Percentiles rank a stretch among this genome's conserved stretches.
These are phyloP conservation scores for Trichoderma parareesei DNA, from an alignment of 495 filamentous ascomycete species.

Conservation along the genomic window DNA sequence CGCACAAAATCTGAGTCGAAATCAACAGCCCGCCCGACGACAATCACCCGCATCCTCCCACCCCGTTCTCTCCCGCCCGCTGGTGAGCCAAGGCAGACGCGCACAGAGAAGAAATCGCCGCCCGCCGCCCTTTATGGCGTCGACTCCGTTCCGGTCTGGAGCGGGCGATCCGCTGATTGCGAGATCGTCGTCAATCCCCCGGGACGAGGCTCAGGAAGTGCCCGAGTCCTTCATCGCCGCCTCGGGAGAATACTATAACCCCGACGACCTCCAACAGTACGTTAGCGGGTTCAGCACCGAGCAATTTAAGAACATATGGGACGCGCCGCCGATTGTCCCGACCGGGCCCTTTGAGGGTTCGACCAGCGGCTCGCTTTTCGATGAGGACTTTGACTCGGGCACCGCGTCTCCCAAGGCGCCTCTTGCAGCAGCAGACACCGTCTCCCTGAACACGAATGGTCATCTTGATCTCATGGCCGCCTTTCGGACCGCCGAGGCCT, in stretches of 20 bases:
- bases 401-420: conserved; percentile 16
- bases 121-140: conserved; percentile 19
- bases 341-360: conserved; percentile 26
- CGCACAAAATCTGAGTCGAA: neutral
- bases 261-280: neutral
- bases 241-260: neutral
- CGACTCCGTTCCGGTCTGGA: conserved; percentile 13
- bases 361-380: conserved; percentile 34
- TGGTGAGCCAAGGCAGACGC: neutral
- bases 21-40: too few species aligned
- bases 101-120: neutral
- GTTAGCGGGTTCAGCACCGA: neutral
- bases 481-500: neutral
- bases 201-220: conserved; percentile 14
- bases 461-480: neutral
- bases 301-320: conserved; percentile 10
- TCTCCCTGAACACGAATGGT: neutral
- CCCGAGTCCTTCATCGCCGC: conserved; percentile 14
- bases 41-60: neutral
- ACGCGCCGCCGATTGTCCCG: conserved; percentile 21
- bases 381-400: conserved; percentile 27
- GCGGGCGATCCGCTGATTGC: conserved; percentile 23
- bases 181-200: conserved; percentile 24
- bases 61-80: too few species aligned
- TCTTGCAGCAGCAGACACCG: conserved; percentile 8